Evolutionary conservation across 176 grass and related monocot genomes (phyloP).

Genomic region (Paspalum notatum): DNA sequence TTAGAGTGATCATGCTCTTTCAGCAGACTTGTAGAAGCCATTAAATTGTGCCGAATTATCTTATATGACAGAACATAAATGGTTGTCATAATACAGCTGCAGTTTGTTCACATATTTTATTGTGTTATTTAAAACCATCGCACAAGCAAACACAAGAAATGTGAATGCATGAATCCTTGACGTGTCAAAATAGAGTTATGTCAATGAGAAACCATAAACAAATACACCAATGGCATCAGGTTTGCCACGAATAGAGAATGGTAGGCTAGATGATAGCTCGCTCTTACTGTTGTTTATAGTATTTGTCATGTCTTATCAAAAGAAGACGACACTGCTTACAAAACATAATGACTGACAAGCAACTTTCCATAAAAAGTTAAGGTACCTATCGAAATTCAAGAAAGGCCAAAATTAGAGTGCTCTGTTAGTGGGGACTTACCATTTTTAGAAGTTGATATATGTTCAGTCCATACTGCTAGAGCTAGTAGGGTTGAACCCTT

Average conservation of each 20-base stretch:
- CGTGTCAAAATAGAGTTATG: neutral
- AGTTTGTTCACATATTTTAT: neutral
- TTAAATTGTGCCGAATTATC: neutral
- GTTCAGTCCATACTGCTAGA: neutral
- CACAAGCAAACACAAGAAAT: neutral
- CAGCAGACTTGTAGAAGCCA: neutral
- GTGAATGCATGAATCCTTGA: neutral
- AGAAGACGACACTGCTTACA: neutral
- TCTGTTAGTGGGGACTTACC: conserved; percentile 10
- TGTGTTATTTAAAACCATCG: neutral
- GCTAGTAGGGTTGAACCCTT: neutral
- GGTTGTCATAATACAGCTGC: neutral
- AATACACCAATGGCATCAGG: neutral
- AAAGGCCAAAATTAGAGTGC: neutral
- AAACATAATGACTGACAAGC: neutral
- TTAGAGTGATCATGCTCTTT: neutral
- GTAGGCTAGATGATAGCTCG: neutral
- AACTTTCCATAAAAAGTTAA: neutral
- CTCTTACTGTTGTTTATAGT: neutral
- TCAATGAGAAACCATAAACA: conserved; percentile 2
- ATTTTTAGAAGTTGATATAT: conserved; percentile 18
- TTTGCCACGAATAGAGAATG: neutral
- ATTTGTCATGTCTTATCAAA: neutral
- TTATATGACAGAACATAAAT: neutral
- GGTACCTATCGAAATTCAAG: conserved; percentile 4